Percentiles rank a stretch among this genome's conserved stretches.
Conservation (phyloP, 1,284 basidiomycete species). For the Pseudozyma sp. region DNA sequence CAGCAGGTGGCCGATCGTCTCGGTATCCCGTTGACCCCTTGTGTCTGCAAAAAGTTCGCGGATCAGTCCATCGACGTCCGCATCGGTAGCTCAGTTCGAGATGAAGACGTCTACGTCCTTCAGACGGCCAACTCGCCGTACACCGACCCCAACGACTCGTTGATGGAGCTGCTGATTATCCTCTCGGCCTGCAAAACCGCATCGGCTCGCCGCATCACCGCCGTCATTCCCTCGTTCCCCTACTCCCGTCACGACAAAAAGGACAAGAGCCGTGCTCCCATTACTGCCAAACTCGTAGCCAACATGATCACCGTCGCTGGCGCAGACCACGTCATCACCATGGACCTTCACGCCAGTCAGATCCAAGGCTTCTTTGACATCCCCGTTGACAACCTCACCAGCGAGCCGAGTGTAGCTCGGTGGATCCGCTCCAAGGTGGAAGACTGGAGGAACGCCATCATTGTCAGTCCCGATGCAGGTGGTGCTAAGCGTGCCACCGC, state of each 20-base stretch:
- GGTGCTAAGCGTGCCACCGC: constrained; percentile 96
- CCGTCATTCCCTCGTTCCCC: constrained; percentile 97
- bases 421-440: constrained; percentile 86
- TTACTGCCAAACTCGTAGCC: constrained; percentile 97
- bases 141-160: constrained; percentile 65
- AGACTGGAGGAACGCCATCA: constrained; percentile 87
- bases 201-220: constrained; percentile 94
- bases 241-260: constrained; percentile 99
- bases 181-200: constrained; percentile 96
- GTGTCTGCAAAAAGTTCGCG: constrained; percentile 93
- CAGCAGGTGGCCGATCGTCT: constrained; percentile 92
- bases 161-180: constrained; percentile 81
- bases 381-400: constrained; percentile 85
- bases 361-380: constrained; percentile 99
- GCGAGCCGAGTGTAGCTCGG: constrained; percentile 62
- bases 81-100: constrained; percentile 86
- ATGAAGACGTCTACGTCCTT: constrained; percentile 75
- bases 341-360: constrained; percentile 97
- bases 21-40: constrained; percentile 87
- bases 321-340: constrained; percentile 98
- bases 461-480: constrained; percentile 96
- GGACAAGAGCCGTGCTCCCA: constrained; percentile 94
- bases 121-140: constrained; percentile 65
- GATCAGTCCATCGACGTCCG: constrained; percentile 79
- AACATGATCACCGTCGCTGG: constrained; percentile 97